Base-by-base conservation (phyloP, 305 asterid genomes). In the Fraxinus greggii region DNA sequence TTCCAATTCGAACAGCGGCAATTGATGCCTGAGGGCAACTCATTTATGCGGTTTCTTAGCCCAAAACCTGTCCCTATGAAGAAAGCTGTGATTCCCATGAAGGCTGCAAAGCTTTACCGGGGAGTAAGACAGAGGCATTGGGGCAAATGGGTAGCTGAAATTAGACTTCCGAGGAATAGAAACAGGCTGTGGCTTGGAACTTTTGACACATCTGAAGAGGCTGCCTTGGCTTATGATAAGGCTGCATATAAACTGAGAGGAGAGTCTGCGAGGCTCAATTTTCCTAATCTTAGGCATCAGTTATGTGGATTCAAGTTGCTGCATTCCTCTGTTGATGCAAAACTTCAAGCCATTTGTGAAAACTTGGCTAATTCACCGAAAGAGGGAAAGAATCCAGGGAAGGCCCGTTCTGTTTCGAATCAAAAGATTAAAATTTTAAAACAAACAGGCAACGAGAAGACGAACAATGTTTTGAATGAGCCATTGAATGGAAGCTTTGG, bases 81-180 rank as follows among this genome's bases (percentile, higher is more conserved):
- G 84, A 88, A 88, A 54, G 15, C 83, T 21, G 94, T 89, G 5
- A 45, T 86, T 48, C 86, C 89, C 24, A 40, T 81, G 0, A 92
- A 93, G 86, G 81, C 97, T 4, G 48, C 83, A 1, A 93, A 92
- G 88, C 98, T 93, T 33, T 93, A 91, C 89, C 76, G 98, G 78
- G 98, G 97, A 36, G 97, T 93, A 63, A 80, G 97, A 87, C 98
- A 93, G 87, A 76, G 98, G 38, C 98, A 92, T 56, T 92, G 97
- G 98, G 98, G 98, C 32, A 93, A 93, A 86, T 93, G 98, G 98
- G 98, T 93, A 4, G 95, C 98, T 15, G 98, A 93, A 61, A 93
- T 93, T 61, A 88, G 98, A 84, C 95, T 93, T n/a, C 95, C 97
- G 0, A 92, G 87, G 89, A 93, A 90, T 88, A 74, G 97, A 33